phyloP scores from a whole-genome alignment of 2,329 filamentous ascomycete species.

The Colletotrichum chlorophyti region DNA sequence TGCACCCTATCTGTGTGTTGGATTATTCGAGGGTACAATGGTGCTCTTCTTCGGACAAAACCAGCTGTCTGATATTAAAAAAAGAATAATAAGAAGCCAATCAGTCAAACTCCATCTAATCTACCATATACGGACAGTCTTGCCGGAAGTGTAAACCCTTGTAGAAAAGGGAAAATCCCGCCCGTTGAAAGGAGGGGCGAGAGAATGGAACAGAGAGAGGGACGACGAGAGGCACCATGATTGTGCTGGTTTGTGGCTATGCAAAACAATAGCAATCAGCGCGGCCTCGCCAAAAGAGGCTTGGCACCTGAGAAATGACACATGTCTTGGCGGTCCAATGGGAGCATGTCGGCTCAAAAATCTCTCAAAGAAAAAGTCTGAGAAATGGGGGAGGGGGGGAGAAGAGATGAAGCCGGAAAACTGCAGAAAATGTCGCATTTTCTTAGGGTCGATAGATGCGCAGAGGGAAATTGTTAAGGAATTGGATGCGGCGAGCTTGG shows the following conservation, averaged over 20 bases:
- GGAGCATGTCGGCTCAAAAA: conserved; percentile 16
- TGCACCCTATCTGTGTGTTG: no score
- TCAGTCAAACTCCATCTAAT: no score
- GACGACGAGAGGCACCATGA: no score
- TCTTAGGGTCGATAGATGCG: conserved; percentile 20
- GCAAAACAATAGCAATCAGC: neutral
- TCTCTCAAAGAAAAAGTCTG: neutral
- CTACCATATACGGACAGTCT: no score
- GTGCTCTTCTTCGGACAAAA: no score
- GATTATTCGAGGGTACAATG: no score
- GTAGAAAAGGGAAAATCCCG: neutral
- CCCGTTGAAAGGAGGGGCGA: neutral
- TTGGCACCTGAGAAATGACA: conserved; percentile 5
- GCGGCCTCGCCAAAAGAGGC: neutral
- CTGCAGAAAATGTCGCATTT: conserved; percentile 16
- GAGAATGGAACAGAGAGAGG: no score
- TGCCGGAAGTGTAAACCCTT: no score
- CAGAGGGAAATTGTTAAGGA: conserved; percentile 12
- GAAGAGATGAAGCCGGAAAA: neutral
- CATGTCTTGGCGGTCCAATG: conserved; percentile 24
- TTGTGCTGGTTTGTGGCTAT: no score
- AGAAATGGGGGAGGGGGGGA: neutral
- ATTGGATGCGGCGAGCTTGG: conserved; percentile 22
- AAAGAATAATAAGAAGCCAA: no score
- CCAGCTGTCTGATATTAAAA: no score